phyloP scores from a whole-genome alignment of 768 basidiomycete species.

The Trametes punicea region DNA sequence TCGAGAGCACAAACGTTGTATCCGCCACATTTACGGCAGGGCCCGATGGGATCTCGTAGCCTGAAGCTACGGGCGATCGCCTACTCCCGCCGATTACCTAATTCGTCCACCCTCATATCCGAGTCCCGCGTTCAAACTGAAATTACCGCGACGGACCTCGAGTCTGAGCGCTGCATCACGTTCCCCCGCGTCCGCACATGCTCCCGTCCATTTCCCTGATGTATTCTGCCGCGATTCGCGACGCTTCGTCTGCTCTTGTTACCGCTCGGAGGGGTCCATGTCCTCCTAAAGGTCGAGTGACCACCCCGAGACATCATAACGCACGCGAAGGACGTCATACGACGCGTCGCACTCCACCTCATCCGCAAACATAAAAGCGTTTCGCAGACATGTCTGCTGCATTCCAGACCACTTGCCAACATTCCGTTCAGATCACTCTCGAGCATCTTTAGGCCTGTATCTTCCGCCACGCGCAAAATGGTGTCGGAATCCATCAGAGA shows the following conservation, averaged over 20 bases:
- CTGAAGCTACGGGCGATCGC: conserved; percentile 23
- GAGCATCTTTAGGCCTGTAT: background rate
- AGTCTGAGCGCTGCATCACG: background rate
- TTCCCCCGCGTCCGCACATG: background rate
- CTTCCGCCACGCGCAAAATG: conserved; percentile 3
- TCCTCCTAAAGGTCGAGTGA: background rate
- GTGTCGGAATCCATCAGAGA: conserved; percentile 10
- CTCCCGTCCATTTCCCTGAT: background rate
- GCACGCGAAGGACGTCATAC: background rate
- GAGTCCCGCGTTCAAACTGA: no score
- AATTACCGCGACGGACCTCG: no score
- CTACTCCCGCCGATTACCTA: conserved; percentile 16
- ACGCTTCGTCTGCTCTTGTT: no score
- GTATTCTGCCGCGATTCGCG: background rate
- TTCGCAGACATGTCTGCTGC: background rate
- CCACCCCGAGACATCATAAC: background rate
- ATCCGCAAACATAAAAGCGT: background rate
- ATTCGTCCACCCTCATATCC: background rate
- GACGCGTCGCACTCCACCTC: background rate
- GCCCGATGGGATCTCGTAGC: conserved; percentile 31
- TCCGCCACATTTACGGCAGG: conserved; percentile 29
- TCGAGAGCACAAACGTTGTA: conserved; percentile 22
- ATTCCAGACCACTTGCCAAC: background rate
- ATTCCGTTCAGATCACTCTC: background rate
- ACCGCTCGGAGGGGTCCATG: background rate